Percentiles rank a stretch among this genome's conserved stretches.
phyloP scores from a whole-genome alignment of 2,329 filamentous ascomycete species.

The Rhexocercosporidium sp. region DNA sequence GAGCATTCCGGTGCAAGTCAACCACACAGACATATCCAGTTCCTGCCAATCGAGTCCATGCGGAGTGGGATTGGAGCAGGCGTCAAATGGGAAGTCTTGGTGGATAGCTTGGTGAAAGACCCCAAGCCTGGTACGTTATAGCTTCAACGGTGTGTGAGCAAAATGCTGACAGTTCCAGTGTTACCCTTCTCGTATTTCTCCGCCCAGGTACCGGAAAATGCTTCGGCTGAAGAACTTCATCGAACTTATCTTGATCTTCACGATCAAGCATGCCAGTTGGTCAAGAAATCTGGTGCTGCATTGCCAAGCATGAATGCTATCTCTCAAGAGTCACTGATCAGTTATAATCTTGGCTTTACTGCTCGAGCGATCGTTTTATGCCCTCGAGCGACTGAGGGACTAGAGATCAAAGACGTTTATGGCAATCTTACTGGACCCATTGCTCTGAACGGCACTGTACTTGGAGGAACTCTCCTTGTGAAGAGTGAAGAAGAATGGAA shows the following conservation, averaged over 20 bases:
- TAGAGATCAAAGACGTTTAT: slow-evolving; percentile 29
- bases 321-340: slow-evolving; percentile 51
- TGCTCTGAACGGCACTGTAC: slow-evolving; percentile 64
- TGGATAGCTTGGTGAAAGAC: slow-evolving; percentile 44
- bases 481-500: slow-evolving; percentile 65
- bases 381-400: slow-evolving; percentile 59
- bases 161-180: slow-evolving; percentile 14
- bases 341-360: slow-evolving; percentile 69
- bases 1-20: slow-evolving; percentile 72
- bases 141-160: background rate
- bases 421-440: slow-evolving; percentile 36
- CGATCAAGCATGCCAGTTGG: slow-evolving; percentile 28
- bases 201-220: slow-evolving; percentile 25
- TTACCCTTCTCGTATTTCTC: slow-evolving; percentile 42
- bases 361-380: slow-evolving; percentile 56
- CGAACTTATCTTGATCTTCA: slow-evolving; percentile 36
- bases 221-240: slow-evolving; percentile 32
- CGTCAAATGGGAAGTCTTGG: slow-evolving; percentile 56
- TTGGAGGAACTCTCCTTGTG: slow-evolving; percentile 67
- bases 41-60: slow-evolving; percentile 71
- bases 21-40: slow-evolving; percentile 73
- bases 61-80: slow-evolving; percentile 48
- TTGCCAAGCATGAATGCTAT: background rate
- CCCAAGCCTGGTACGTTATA: slow-evolving; percentile 11
- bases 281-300: background rate